Evolutionary conservation across 2,329 filamentous ascomycete species (phyloP).

Genomic region (Curvularia spicifera): DNA sequence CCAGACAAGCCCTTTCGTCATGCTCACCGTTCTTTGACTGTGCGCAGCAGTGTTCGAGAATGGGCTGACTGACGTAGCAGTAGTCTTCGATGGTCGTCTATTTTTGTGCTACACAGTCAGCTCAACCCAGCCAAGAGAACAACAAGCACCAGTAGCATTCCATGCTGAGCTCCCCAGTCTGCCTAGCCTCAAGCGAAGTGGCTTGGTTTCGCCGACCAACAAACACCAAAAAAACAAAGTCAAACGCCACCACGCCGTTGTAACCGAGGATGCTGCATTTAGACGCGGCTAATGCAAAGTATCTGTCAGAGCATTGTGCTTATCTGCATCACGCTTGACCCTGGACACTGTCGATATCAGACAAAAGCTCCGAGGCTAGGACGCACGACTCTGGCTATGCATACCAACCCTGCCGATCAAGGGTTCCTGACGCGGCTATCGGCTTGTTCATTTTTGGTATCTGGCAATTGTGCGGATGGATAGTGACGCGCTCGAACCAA

Average conservation of each 20-base stretch:
- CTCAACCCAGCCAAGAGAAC: neutral
- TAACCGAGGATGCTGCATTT: neutral
- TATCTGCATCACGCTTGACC: conserved; percentile 1
- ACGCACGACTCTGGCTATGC: neutral
- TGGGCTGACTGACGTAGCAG: neutral
- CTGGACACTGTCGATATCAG: neutral
- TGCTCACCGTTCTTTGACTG: conserved; percentile 7
- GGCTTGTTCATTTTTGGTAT: neutral
- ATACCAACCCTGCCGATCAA: neutral
- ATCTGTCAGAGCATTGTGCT: neutral
- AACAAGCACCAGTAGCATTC: neutral
- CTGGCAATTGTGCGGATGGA: neutral
- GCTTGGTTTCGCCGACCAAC: neutral
- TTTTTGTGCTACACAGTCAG: neutral
- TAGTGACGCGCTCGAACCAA: neutral
- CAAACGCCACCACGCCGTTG: neutral
- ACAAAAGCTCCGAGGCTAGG: neutral
- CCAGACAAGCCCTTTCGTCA: conserved; percentile 13
- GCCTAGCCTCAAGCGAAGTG: neutral
- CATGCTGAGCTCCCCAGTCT: neutral
- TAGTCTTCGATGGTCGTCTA: neutral
- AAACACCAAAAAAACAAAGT: neutral
- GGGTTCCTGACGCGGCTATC: neutral
- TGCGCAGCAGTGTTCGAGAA: neutral
- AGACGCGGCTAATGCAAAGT: neutral